Conservation (phyloP, 495 filamentous ascomycete species). For the Penicillium malachiteum region DNA sequence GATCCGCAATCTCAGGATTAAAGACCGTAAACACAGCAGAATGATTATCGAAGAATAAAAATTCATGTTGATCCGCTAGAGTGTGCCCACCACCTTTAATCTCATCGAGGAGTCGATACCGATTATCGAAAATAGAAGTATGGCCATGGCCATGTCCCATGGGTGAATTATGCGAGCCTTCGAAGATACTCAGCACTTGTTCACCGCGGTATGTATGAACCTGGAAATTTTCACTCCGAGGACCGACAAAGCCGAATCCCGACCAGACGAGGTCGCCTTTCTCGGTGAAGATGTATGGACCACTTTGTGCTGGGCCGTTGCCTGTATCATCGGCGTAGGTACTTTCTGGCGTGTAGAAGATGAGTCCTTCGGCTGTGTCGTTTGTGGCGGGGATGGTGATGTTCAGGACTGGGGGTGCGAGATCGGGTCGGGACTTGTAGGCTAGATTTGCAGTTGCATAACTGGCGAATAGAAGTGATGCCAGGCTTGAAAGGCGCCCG, state of each 20-base stretch:
- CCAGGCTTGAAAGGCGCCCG: not conserved
- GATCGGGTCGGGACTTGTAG: slow-evolving; percentile 44
- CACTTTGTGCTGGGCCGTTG: slow-evolving; percentile 47
- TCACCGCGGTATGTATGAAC: slow-evolving; percentile 39
- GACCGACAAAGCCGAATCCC: slow-evolving; percentile 44
- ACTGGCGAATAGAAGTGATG: slow-evolving; percentile 1
- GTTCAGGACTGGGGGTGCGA: slow-evolving; percentile 47
- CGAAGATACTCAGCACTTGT: slow-evolving; percentile 45
- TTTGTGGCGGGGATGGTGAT: slow-evolving; percentile 47
- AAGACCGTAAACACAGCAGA: slow-evolving; percentile 29
- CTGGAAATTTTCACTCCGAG: slow-evolving; percentile 41
- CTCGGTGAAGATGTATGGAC: slow-evolving; percentile 48
- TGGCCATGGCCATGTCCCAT: slow-evolving; percentile 49
- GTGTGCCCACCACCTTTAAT: slow-evolving; percentile 43
- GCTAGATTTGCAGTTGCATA: slow-evolving; percentile 13
- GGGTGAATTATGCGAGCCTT: slow-evolving; percentile 47
- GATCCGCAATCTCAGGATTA: slow-evolving; percentile 24
- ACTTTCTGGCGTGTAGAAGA: slow-evolving; percentile 50
- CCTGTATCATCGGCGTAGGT: slow-evolving; percentile 38
- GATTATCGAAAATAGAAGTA: slow-evolving; percentile 40
- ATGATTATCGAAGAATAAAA: slow-evolving; percentile 37
- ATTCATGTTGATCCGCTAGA: slow-evolving; percentile 46
- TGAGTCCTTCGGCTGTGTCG: slow-evolving; percentile 41
- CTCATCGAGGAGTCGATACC: slow-evolving; percentile 44
- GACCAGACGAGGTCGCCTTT: slow-evolving; percentile 49